A percentile compares a stretch with the other conserved stretches of the same genome.
Conservation (phyloP, 441 rosid genomes). For the Pelargonium fulgidum region DNA sequence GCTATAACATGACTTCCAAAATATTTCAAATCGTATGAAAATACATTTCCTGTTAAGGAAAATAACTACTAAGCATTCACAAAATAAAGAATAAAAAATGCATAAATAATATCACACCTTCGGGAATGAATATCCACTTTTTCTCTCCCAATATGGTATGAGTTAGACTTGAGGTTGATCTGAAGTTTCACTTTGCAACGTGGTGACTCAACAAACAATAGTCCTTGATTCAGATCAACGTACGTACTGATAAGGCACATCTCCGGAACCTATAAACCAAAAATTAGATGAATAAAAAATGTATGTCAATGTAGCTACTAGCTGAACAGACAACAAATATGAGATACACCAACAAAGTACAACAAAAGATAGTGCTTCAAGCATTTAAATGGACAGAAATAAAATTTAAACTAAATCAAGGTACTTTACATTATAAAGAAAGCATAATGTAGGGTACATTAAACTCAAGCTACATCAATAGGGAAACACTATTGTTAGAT, state of each 20-base stretch:
- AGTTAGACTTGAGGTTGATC: constrained; percentile 47
- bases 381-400: not conserved
- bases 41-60: not conserved
- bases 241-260: constrained; percentile 65
- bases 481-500: not conserved
- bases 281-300: constrained; percentile 10
- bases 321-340: not conserved
- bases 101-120: constrained; percentile 34
- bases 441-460: not conserved
- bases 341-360: not conserved
- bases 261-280: constrained; percentile 66
- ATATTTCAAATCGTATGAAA: not conserved
- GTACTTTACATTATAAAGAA: not conserved
- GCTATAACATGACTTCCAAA: not conserved
- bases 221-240: constrained; percentile 51
- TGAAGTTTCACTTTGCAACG: constrained; percentile 50
- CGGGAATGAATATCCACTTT: constrained; percentile 39
- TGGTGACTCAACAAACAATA: constrained; percentile 56
- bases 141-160: constrained; percentile 31
- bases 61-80: not conserved
- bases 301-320: not conserved
- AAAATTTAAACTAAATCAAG: not conserved
- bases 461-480: not conserved
- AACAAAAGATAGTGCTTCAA: not conserved
- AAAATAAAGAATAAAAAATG: not conserved